phyloP scores from a whole-genome alignment of 108 stramenopile genomes.

The Nitzschia sp. region DNA sequence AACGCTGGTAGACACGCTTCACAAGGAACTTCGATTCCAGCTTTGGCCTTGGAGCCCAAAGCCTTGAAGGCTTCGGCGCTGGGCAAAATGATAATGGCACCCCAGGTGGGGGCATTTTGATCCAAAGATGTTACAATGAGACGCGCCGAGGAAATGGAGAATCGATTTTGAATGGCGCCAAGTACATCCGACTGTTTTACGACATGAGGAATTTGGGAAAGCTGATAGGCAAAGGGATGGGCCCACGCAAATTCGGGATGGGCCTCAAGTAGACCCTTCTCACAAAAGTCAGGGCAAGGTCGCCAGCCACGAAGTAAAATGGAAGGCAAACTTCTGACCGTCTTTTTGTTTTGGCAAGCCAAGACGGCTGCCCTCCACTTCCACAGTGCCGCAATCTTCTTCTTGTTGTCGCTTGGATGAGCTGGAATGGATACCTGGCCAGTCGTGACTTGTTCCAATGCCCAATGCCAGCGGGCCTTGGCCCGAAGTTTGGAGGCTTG shows the following conservation, averaged over 20 bases:
- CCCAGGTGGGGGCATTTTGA: background rate
- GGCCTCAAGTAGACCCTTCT: background rate
- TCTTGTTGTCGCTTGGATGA: too few relatives aligned
- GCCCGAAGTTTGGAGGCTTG: slow-evolving; percentile 18
- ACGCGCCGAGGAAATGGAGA: background rate
- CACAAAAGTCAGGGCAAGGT: background rate
- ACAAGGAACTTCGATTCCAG: background rate
- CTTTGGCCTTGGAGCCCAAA: background rate
- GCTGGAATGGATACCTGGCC: slow-evolving; percentile 11
- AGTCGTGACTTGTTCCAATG: slow-evolving; percentile 52
- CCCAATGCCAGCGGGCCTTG: slow-evolving; percentile 46
- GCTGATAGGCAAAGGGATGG: background rate
- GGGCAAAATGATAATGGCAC: background rate
- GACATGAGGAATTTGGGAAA: background rate
- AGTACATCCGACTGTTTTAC: background rate
- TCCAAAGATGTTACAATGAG: background rate
- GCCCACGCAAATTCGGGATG: background rate
- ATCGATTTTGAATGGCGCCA: background rate
- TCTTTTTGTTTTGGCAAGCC: background rate
- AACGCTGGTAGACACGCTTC: background rate
- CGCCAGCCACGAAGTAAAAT: background rate
- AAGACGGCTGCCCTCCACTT: background rate
- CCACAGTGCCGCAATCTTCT: background rate
- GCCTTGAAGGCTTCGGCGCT: background rate
- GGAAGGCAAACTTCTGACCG: background rate